phyloP scores from a whole-genome alignment of 2,329 filamentous ascomycete species.

The Fusarium longipes region DNA sequence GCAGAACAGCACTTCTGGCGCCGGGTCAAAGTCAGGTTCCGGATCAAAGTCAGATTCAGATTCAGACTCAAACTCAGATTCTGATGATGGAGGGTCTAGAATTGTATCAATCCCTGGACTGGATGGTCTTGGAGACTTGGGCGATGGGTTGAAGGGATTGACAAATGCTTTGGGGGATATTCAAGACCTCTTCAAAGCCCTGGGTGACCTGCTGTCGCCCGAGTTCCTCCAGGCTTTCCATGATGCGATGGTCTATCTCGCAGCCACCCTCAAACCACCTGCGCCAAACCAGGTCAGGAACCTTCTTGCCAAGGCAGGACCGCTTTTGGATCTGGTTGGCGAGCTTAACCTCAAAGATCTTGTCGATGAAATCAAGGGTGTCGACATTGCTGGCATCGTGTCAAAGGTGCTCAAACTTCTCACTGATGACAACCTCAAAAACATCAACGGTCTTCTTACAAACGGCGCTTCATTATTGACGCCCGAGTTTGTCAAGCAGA shows the following conservation, averaged over 20 bases:
- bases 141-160: slow-evolving; percentile 41
- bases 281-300: slow-evolving; percentile 48
- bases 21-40: slow-evolving; percentile 1
- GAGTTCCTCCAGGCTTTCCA: slow-evolving; percentile 56
- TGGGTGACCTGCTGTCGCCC: slow-evolving; percentile 49
- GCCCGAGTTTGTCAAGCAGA: slow-evolving; percentile 37
- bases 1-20: slow-evolving; percentile 26
- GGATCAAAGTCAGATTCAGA: slow-evolving; percentile 2
- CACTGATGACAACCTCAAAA: slow-evolving; percentile 48
- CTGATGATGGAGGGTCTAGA: neutral
- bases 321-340: slow-evolving; percentile 47
- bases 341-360: slow-evolving; percentile 52
- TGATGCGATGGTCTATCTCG: slow-evolving; percentile 56
- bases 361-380: slow-evolving; percentile 47
- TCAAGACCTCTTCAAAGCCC: slow-evolving; percentile 44
- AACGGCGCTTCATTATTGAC: slow-evolving; percentile 55
- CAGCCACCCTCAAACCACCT: slow-evolving; percentile 53
- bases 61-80: neutral
- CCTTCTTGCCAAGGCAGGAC: slow-evolving; percentile 45
- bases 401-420: slow-evolving; percentile 48
- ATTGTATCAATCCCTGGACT: slow-evolving; percentile 28
- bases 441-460: slow-evolving; percentile 50
- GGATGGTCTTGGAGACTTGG: slow-evolving; percentile 30
- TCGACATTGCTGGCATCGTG: slow-evolving; percentile 49
- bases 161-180: slow-evolving; percentile 42